Evolutionary conservation across 805 yeast species (phyloP).

Genomic region (Candida golubevii): DNA sequence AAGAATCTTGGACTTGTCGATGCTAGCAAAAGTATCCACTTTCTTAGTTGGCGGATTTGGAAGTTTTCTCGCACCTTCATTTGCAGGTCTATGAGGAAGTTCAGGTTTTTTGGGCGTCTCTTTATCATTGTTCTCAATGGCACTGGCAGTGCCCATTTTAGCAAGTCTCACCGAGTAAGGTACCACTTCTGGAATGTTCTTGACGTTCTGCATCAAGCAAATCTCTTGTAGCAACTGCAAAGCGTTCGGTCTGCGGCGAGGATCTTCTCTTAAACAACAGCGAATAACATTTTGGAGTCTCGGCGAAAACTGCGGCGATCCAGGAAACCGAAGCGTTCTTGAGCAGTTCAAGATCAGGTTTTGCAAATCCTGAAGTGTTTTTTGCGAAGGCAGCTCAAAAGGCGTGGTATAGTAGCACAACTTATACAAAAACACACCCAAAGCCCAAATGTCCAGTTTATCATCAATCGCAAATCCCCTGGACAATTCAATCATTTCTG

Average conservation of each 20-base stretch:
- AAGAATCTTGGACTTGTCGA: conserved; percentile 37
- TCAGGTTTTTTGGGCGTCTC: conserved; percentile 1
- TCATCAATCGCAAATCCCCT: conserved; percentile 71
- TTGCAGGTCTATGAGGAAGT: not conserved
- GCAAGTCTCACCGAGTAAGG: conserved; percentile 31
- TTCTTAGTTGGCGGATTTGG: not conserved
- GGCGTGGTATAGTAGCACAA: conserved; percentile 81
- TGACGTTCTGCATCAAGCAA: conserved; percentile 50
- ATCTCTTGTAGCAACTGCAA: conserved; percentile 68
- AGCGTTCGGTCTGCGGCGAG: conserved; percentile 68
- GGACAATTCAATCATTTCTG: conserved; percentile 76
- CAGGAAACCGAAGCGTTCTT: conserved; percentile 40
- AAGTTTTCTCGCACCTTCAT: not conserved
- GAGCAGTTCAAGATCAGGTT: conserved; percentile 56
- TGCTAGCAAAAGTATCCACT: conserved; percentile 39
- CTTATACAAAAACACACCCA: conserved; percentile 74
- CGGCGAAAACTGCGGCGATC: conserved; percentile 48
- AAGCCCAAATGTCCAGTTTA: conserved; percentile 82
- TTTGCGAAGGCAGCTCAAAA: conserved; percentile 52
- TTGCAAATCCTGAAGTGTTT: conserved; percentile 43
- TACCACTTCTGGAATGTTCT: conserved; percentile 39
- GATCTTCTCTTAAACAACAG: conserved; percentile 59
- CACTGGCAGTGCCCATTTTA: not conserved
- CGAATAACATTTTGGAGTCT: conserved; percentile 61
- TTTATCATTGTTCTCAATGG: not conserved